A percentile compares a stretch with the other conserved stretches of the same genome.
These are phyloP conservation scores for Blastomyces emzantsi DNA, from an alignment of 2,329 filamentous ascomycete species.

Conservation along the genomic window DNA sequence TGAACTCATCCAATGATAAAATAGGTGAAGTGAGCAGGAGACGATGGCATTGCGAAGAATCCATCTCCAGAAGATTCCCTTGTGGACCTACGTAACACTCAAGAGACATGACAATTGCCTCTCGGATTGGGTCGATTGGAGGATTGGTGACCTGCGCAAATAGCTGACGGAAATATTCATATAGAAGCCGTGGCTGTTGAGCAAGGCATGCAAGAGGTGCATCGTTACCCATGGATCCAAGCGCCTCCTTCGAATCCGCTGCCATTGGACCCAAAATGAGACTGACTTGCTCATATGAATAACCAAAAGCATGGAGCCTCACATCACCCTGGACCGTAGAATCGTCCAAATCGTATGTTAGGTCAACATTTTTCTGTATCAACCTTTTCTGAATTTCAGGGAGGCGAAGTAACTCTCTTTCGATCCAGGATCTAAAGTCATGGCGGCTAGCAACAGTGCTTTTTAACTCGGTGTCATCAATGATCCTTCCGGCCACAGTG, in stretches of 20 bases:
- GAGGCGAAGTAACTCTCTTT: conserved; percentile 74
- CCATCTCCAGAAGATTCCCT: conserved; percentile 91
- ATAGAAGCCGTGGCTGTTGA: conserved; percentile 78
- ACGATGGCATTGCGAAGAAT: conserved; percentile 76
- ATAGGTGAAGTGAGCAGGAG: conserved; percentile 82
- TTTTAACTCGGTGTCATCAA: conserved; percentile 90
- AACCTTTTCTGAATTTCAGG: conserved; percentile 59
- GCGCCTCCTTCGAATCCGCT: conserved; percentile 90
- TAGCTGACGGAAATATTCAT: conserved; percentile 95
- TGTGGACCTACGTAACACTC: conserved; percentile 95
- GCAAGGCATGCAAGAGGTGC: conserved; percentile 85
- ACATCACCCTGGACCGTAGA: conserved; percentile 73
- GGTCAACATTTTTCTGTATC: conserved; percentile 46
- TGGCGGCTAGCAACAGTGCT: conserved; percentile 74
- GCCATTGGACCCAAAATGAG: conserved; percentile 91
- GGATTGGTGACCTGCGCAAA: conserved; percentile 98
- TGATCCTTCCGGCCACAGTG: conserved; percentile 81
- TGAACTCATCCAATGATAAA: conserved; percentile 83
- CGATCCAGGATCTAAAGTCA: conserved; percentile 82
- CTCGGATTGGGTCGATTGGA: conserved; percentile 91
- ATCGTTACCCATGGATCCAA: conserved; percentile 98
- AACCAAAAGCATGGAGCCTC: conserved; percentile 77
- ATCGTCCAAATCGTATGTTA: conserved; percentile 59
- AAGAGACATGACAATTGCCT: conserved; percentile 96
- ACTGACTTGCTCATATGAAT: conserved; percentile 91